Evolutionary conservation across 176 grass and related monocot genomes (phyloP).

Genomic region (Aechmea fasciata): DNA sequence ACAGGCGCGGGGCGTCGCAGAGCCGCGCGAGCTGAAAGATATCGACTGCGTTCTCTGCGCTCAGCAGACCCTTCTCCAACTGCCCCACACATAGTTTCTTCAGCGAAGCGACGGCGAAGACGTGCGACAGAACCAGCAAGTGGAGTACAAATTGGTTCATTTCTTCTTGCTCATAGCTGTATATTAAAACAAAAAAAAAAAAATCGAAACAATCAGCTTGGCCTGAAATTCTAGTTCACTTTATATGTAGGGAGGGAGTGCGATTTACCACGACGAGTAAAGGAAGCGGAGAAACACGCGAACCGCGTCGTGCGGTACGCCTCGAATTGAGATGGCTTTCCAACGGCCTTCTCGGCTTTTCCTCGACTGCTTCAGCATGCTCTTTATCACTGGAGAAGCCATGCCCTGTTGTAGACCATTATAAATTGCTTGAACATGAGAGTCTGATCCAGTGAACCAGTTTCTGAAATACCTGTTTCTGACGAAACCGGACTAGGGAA

Average conservation of each 20-base stretch:
- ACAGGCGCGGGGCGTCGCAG: conserved; percentile 61
- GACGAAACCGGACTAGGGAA: background rate
- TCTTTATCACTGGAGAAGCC: conserved; percentile 42
- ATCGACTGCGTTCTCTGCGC: conserved; percentile 65
- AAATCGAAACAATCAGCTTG: background rate
- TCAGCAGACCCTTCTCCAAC: conserved; percentile 45
- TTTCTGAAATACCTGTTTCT: background rate
- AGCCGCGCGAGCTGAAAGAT: conserved; percentile 55
- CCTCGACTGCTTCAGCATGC: conserved; percentile 35
- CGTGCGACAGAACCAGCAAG: conserved; percentile 59
- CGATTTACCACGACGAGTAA: conserved; percentile 54
- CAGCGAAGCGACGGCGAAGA: conserved; percentile 40
- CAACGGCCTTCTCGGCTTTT: conserved; percentile 9
- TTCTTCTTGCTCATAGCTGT: conserved; percentile 59
- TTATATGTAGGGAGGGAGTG: background rate
- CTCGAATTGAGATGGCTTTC: conserved; percentile 35
- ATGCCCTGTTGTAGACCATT: conserved; percentile 29
- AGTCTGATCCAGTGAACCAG: background rate
- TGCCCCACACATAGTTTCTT: conserved; percentile 48
- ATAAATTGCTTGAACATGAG: background rate
- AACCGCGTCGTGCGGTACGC: conserved; percentile 42
- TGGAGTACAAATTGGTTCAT: conserved; percentile 57
- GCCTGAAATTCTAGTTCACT: too few species aligned
- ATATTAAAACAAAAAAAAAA: background rate
- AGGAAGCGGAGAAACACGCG: conserved; percentile 67